Percentiles rank a stretch among this genome's conserved stretches.
Evolutionary conservation across 768 basidiomycete species (phyloP).

Genomic region (Punctularia strigosozonata): DNA sequence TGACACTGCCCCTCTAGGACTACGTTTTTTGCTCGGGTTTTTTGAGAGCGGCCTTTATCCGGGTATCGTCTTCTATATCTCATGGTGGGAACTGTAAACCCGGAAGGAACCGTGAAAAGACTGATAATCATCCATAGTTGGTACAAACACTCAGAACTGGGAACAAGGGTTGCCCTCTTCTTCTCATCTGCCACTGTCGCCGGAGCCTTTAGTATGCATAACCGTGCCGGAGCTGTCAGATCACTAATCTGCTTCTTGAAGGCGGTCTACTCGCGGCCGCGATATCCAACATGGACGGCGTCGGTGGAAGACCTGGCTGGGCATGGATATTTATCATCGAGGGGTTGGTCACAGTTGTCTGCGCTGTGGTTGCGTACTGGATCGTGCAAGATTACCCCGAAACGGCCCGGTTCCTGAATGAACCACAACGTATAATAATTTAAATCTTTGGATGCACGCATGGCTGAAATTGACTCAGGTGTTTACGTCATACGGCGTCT

Average conservation of each 20-base stretch:
- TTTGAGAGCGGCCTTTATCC: conserved; percentile 42
- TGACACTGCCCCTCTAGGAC: conserved; percentile 21
- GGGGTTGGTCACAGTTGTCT: conserved; percentile 55
- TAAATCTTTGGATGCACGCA: neutral
- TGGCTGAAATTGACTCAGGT: conserved; percentile 20
- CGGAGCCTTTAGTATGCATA: conserved; percentile 53
- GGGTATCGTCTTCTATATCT: conserved; percentile 49
- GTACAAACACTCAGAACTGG: conserved; percentile 73
- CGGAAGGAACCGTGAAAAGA: too few species aligned
- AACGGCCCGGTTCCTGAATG: conserved; percentile 55
- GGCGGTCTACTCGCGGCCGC: conserved; percentile 56
- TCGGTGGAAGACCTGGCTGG: conserved; percentile 53
- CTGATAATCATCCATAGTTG: conserved; percentile 30
- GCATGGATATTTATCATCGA: conserved; percentile 70
- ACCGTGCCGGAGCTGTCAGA: neutral
- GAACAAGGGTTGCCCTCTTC: conserved; percentile 60
- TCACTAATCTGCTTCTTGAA: conserved; percentile 9
- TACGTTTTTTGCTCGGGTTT: conserved; percentile 48
- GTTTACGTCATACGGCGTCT: conserved; percentile 54
- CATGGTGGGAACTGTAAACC: conserved; percentile 24
- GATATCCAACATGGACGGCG: conserved; percentile 59
- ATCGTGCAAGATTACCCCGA: conserved; percentile 74
- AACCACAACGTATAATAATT: conserved; percentile 38
- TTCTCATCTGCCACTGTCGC: conserved; percentile 73
- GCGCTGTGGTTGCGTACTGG: conserved; percentile 53